These are phyloP conservation scores for Bacidia gigantensis DNA, from an alignment of 495 filamentous ascomycete species.

Conservation along the genomic window DNA sequence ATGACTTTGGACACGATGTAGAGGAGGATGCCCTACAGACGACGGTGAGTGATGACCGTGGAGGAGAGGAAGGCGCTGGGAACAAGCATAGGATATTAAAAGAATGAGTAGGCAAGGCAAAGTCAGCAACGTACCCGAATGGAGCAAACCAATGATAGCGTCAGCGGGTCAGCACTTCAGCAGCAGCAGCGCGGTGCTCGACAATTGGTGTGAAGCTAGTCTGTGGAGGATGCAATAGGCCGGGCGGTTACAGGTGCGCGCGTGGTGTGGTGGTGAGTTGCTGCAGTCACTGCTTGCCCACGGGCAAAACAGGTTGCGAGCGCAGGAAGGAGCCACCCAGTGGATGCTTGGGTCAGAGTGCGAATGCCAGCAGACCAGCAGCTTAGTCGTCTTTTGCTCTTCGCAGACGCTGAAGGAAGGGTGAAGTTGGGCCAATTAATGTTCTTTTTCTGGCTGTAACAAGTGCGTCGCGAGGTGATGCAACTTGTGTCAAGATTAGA, in stretches of 20 bases:
- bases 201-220: constrained; percentile 1
- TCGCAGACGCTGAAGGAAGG: not conserved
- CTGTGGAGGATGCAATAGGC: constrained; percentile 4
- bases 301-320: too few relatives aligned
- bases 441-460: not conserved
- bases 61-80: not conserved
- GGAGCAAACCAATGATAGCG: not conserved
- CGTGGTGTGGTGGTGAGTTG: not conserved
- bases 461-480: not conserved
- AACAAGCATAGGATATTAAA: constrained; percentile 7
- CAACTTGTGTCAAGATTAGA: constrained; percentile 6
- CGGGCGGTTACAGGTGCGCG: constrained; percentile 18
- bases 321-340: too few relatives aligned
- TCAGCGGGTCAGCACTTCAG: not conserved
- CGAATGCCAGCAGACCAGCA: not conserved
- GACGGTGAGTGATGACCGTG: constrained; percentile 18
- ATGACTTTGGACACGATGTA: constrained; percentile 10
- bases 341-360: too few relatives aligned
- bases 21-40: constrained; percentile 16
- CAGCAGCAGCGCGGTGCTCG: not conserved
- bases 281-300: too few relatives aligned
- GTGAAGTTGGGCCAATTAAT: not conserved
- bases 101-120: constrained; percentile 2
- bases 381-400: not conserved
- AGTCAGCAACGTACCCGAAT: constrained; percentile 2